Evolutionary conservation across 768 basidiomycete genomes (phyloP).

Genomic region (Hericium alpestre): DNA sequence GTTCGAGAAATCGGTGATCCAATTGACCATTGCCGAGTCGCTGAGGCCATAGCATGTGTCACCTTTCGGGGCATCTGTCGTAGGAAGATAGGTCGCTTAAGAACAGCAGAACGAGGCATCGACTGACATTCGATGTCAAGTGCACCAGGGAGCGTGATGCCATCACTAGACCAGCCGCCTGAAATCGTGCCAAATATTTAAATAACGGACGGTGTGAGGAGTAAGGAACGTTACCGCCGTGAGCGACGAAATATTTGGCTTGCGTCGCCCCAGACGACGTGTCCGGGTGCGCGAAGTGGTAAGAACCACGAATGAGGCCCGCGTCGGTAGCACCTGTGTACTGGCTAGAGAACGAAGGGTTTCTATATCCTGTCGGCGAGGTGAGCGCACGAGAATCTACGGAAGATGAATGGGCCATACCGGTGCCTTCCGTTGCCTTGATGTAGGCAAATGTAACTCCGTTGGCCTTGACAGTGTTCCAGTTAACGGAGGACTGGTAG

Average conservation of each 20-base stretch:
- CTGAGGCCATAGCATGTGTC: conserved; percentile 45
- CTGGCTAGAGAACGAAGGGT: conserved; percentile 35
- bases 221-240: conserved; percentile 33
- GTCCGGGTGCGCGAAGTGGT: conserved; percentile 53
- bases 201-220: neutral
- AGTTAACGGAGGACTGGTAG: conserved; percentile 40
- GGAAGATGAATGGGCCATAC: conserved; percentile 19
- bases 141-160: conserved; percentile 52
- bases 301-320: conserved; percentile 47
- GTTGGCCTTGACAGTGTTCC: conserved; percentile 38
- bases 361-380: conserved; percentile 22
- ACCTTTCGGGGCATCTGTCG: conserved; percentile 40
- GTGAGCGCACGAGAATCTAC: neutral
- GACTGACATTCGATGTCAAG: conserved; percentile 51
- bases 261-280: conserved; percentile 44
- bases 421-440: conserved; percentile 59
- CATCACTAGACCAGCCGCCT: conserved; percentile 47
- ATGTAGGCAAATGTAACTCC: conserved; percentile 50
- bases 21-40: conserved; percentile 46
- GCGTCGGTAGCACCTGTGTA: conserved; percentile 47
- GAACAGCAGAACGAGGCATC: neutral
- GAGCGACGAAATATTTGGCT: conserved; percentile 45
- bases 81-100: neutral
- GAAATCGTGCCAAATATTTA: neutral
- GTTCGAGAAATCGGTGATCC: conserved; percentile 52